A percentile compares a stretch with the other conserved stretches of the same genome.
phyloP scores from a whole-genome alignment of 768 basidiomycete genomes.

The Leucogyrophana mollusca region DNA sequence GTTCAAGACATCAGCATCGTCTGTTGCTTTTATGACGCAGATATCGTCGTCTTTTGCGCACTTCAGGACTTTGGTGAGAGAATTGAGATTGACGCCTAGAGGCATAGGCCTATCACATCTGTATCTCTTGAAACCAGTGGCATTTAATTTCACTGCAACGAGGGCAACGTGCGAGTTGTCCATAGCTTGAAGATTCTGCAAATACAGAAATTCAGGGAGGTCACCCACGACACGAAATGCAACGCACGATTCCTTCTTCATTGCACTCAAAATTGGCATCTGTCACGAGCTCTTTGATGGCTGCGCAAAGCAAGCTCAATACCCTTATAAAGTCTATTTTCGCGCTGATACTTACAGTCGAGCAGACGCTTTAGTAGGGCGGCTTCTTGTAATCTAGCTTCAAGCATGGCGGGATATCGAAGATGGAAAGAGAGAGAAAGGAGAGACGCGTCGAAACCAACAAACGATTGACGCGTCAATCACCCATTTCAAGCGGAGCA shows the following conservation, averaged over 20 bases:
- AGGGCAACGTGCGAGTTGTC: conserved; percentile 99
- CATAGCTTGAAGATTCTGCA: conserved; percentile 93
- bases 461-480: conserved; percentile 24
- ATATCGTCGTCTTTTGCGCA: conserved; percentile 97
- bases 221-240: not conserved
- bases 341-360: conserved; percentile 69
- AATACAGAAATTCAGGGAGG: not conserved
- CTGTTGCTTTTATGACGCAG: conserved; percentile 86
- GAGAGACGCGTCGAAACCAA: conserved; percentile 24
- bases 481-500: conserved; percentile 33
- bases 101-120: conserved; percentile 96
- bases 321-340: too few species aligned
- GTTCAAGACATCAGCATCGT: conserved; percentile 86
- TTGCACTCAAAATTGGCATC: conserved; percentile 98
- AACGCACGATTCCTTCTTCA: conserved; percentile 85
- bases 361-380: conserved; percentile 89
- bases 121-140: conserved; percentile 79
- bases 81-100: conserved; percentile 81
- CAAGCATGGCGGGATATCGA: conserved; percentile 56
- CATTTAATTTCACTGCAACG: conserved; percentile 81
- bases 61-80: conserved; percentile 92
- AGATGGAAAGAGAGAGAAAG: conserved; percentile 9
- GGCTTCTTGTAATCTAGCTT: conserved; percentile 89
- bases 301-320: too few species aligned
- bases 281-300: conserved; percentile 95